phyloP scores from a whole-genome alignment of 768 basidiomycete species.

The Hypholoma sublateritium region DNA sequence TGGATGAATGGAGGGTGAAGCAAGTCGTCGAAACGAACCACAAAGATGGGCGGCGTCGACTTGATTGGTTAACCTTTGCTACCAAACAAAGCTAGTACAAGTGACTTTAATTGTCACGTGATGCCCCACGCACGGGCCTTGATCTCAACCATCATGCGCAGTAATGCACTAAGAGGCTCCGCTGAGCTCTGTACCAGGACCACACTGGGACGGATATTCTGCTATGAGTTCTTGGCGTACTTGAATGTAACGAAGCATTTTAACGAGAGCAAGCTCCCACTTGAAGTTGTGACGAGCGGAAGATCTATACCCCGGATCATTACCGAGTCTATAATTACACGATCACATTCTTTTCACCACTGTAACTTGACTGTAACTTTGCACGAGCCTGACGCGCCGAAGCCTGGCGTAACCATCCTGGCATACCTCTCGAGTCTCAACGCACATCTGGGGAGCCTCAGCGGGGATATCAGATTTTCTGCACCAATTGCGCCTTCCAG shows the following conservation, averaged over 20 bases:
- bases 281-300: too few relatives aligned
- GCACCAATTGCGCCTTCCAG: neutral
- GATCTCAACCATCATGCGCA: too few relatives aligned
- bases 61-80: conserved; percentile 25
- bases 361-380: neutral
- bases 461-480: conserved; percentile 3
- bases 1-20: conserved; percentile 24
- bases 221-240: too few relatives aligned
- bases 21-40: conserved; percentile 21
- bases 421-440: neutral
- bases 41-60: conserved; percentile 8
- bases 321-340: conserved; percentile 7
- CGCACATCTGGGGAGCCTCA: neutral
- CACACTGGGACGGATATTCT: too few relatives aligned
- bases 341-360: conserved; percentile 6
- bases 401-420: neutral
- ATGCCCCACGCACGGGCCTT: conserved; percentile 15
- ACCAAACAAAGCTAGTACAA: conserved; percentile 26
- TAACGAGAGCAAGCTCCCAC: too few relatives aligned
- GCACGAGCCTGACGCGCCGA: conserved; percentile 4
- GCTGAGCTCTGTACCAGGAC: too few relatives aligned
- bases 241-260: too few relatives aligned
- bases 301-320: neutral
- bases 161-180: too few relatives aligned
- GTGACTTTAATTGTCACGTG: conserved; percentile 13